Evolutionary conservation across 2,329 filamentous ascomycete genomes (phyloP).

Genomic region (Pseudogymnoascus sp.): DNA sequence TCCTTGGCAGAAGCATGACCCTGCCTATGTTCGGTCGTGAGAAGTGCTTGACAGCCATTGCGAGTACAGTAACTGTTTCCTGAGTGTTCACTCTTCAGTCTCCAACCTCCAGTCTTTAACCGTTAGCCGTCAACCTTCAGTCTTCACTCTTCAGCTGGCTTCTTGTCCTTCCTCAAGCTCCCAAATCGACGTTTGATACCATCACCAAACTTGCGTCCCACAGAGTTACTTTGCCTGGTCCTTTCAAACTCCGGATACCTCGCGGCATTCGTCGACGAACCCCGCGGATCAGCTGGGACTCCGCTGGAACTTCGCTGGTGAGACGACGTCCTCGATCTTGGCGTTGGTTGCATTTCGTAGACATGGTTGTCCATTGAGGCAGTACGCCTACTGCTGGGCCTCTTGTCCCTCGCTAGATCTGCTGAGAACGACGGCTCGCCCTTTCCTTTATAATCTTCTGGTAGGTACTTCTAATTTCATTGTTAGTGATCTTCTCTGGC

Average conservation of each 20-base stretch:
- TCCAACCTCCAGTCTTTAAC: too few relatives aligned
- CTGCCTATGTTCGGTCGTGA: not conserved
- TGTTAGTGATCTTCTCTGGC: slow-evolving; percentile 14
- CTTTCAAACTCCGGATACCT: slow-evolving; percentile 14
- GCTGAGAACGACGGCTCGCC: slow-evolving; percentile 67
- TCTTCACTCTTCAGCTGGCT: slow-evolving; percentile 14
- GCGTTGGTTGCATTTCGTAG: slow-evolving; percentile 43
- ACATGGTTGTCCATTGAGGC: slow-evolving; percentile 27
- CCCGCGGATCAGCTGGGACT: slow-evolving; percentile 17
- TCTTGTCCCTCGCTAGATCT: slow-evolving; percentile 54
- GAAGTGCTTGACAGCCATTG: too few relatives aligned
- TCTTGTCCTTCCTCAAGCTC: slow-evolving; percentile 41
- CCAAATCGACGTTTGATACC: slow-evolving; percentile 47
- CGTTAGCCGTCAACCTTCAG: too few relatives aligned
- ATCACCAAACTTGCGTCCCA: slow-evolving; percentile 37
- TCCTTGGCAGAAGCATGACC: not conserved
- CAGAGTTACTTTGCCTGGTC: slow-evolving; percentile 27
- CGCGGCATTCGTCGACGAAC: not conserved
- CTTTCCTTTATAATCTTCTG: slow-evolving; percentile 74
- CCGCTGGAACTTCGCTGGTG: slow-evolving; percentile 41
- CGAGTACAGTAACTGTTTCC: too few relatives aligned
- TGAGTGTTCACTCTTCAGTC: too few relatives aligned
- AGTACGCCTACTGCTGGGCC: slow-evolving; percentile 24
- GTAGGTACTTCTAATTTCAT: slow-evolving; percentile 53
- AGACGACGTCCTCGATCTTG: slow-evolving; percentile 19